Evolutionary conservation across 495 filamentous ascomycete species (phyloP), one percentile per base, ranked within the genome.

Genomic region (Neurospora sp.): DNA sequence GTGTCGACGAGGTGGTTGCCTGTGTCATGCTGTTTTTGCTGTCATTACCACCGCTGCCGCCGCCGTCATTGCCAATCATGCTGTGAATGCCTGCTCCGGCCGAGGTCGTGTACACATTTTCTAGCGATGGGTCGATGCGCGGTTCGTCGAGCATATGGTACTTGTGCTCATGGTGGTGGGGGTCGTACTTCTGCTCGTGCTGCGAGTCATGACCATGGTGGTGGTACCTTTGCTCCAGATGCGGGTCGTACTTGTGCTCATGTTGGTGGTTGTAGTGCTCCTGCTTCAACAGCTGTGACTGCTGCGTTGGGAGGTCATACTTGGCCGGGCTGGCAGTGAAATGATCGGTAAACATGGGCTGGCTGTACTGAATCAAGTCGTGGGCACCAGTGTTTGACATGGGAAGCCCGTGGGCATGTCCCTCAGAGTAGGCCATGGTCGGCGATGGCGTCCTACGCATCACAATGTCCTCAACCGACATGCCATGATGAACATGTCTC

Each of bases 401-500:
- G 3, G 53, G 35, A 3, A 61, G 4, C 22, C 27, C 53, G 14
- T 61, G 53, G 12, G 22, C 6, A 14, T 18, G 53, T 7, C 53
- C 53, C 0, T 14, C 27, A 65, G 53, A 65, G 53, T 65, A 83
- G 38, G 76, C 79, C 38, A 81, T 76, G 44, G 74, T 77, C 2
- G 81, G 83, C 16, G 85, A 82, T 35, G 82, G 81, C 44, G 82
- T 84, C 72, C 82, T 85, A 69, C 80, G 85, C 72, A 87, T 80
- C 39, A 86, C 78, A 8, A 87, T 78, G 65, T 90, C 87, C 75
- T 89, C 86, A 16, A 86, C 81, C 53, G 53, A 65, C 81, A 83
- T 74, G 81, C 75, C 73, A 76, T 71, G 70, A 79, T 80, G 77
- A 78, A 74, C 70, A 75, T 76, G 72, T 74, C 73, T 75, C 81